Conservation (phyloP, 2,329 filamentous ascomycete species). For the Aureobasidium subglaciale region DNA sequence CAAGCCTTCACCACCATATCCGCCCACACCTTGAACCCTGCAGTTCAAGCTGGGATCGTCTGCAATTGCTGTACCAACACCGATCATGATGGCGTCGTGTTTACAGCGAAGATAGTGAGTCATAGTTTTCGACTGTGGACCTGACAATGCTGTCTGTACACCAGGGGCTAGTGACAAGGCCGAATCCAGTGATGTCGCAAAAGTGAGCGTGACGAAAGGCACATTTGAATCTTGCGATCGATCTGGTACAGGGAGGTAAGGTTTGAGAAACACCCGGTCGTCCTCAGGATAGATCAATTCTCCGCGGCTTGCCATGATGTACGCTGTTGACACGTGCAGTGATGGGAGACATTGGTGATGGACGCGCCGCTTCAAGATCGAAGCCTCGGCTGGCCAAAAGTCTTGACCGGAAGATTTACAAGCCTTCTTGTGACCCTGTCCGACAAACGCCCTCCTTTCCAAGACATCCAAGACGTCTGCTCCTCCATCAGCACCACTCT, state of each 20-base stretch:
- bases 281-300: constrained; percentile 34
- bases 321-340: not conserved
- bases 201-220: constrained; percentile 71
- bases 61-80: constrained; percentile 73
- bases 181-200: constrained; percentile 83
- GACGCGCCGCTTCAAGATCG: not conserved
- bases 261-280: constrained; percentile 40
- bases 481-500: not conserved
- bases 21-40: constrained; percentile 56
- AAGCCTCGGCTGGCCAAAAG: constrained; percentile 5
- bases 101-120: constrained; percentile 80
- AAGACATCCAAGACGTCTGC: constrained; percentile 1
- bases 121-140: constrained; percentile 79
- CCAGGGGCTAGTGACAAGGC: constrained; percentile 70
- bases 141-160: constrained; percentile 75
- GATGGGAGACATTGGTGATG: not conserved
- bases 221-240: not conserved
- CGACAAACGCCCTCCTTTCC: not conserved
- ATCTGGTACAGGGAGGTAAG: constrained; percentile 37
- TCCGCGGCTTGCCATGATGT: constrained; percentile 16
- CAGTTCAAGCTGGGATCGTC: constrained; percentile 85
- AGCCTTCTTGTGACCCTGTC: constrained; percentile 11
- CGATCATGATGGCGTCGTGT: constrained; percentile 79
- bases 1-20: constrained; percentile 47
- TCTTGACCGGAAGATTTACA: constrained; percentile 8